phyloP scores from a whole-genome alignment of 495 filamentous ascomycete species.

The Penicillium ucsense region DNA sequence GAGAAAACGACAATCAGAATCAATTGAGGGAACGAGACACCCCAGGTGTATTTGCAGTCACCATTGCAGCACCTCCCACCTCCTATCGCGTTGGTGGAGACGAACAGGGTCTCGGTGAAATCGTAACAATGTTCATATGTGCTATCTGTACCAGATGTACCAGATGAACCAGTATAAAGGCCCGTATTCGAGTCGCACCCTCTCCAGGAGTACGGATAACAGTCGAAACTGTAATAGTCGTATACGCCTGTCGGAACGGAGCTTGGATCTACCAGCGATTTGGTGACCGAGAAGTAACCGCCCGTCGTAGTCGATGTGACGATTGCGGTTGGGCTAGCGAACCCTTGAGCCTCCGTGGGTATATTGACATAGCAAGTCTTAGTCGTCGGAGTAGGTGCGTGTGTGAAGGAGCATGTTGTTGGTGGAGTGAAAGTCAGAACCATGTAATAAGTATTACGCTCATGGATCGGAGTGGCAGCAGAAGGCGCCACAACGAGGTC shows the following conservation, averaged over 20 bases:
- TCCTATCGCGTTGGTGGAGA: not conserved
- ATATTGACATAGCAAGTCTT: conserved; percentile 8
- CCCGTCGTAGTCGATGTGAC: not conserved
- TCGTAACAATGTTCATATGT: conserved; percentile 2
- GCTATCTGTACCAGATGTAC: no score
- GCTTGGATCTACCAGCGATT: no score
- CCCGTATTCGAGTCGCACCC: no score
- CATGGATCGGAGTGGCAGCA: conserved; percentile 8
- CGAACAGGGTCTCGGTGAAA: conserved; percentile 6
- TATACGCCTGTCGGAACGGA: no score
- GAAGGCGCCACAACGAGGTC: conserved; percentile 7
- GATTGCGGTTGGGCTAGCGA: conserved; percentile 3
- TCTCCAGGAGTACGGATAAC: no score
- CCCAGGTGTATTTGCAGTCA: conserved; percentile 12
- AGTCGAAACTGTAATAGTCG: no score
- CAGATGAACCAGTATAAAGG: no score
- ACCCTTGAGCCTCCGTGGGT: conserved; percentile 5
- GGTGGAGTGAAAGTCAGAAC: conserved; percentile 21
- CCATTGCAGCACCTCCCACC: conserved; percentile 10
- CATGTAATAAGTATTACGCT: conserved; percentile 1
- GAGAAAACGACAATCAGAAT: conserved; percentile 27
- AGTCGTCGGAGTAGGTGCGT: conserved; percentile 8
- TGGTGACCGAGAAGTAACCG: no score
- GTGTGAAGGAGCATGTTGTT: conserved; percentile 13
- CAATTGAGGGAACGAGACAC: conserved; percentile 13